Evolutionary conservation across 768 basidiomycete species (phyloP).

Genomic region (Mycena venus): DNA sequence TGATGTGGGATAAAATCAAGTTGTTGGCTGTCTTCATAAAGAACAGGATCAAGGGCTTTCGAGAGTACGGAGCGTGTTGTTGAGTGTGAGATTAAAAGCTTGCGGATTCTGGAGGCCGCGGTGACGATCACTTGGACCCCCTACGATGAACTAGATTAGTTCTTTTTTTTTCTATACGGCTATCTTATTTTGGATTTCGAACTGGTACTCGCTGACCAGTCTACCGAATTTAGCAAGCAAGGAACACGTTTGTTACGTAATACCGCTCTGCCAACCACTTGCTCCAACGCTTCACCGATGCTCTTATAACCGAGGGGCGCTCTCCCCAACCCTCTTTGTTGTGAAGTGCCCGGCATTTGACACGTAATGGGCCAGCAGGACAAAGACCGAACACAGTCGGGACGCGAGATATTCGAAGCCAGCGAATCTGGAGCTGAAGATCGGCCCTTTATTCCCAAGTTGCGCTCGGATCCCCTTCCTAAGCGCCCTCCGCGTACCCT

Average conservation of each 20-base stretch:
- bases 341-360: conserved; percentile 12
- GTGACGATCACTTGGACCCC: background rate
- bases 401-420: conserved; percentile 67
- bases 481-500: conserved; percentile 63
- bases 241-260: too few relatives aligned
- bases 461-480: conserved; percentile 67
- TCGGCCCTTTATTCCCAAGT: conserved; percentile 69
- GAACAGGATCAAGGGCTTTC: conserved; percentile 12
- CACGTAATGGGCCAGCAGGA: conserved; percentile 28
- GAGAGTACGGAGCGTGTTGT: conserved; percentile 12
- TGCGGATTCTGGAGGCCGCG: background rate
- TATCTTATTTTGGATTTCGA: background rate
- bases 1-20: conserved; percentile 27
- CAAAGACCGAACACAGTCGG: conserved; percentile 46
- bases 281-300: conserved; percentile 21
- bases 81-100: too few relatives aligned
- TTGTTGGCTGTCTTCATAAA: conserved; percentile 16
- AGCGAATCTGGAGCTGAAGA: conserved; percentile 66
- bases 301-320: conserved; percentile 20
- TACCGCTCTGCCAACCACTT: background rate
- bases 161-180: background rate
- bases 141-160: background rate
- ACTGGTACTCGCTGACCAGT: too few relatives aligned
- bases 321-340: conserved; percentile 18
- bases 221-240: too few relatives aligned